phyloP scores from a whole-genome alignment of 768 basidiomycete genomes.

The Psilocybe azurescens region DNA sequence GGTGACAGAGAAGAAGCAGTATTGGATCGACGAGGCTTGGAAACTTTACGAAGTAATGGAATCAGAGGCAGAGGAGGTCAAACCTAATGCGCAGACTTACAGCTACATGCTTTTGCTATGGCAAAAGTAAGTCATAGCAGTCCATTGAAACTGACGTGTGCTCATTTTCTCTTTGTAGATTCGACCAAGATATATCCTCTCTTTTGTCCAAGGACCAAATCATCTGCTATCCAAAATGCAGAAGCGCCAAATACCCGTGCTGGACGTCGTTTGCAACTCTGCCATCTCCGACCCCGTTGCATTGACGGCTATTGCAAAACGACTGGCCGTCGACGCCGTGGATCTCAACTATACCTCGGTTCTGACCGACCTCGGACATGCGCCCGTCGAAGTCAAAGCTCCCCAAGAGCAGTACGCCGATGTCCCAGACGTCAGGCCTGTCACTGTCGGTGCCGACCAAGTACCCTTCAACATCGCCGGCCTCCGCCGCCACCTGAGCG shows the following conservation, averaged over 20 bases:
- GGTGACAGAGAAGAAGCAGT: constrained; percentile 36
- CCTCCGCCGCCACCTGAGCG: constrained; percentile 70
- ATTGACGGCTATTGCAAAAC: constrained; percentile 56
- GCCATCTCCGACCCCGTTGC: constrained; percentile 58
- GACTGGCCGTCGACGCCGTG: constrained; percentile 65
- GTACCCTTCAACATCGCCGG: constrained; percentile 80
- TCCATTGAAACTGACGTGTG: neutral
- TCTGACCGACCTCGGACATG: constrained; percentile 53
- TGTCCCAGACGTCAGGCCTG: constrained; percentile 69
- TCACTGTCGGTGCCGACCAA: constrained; percentile 37
- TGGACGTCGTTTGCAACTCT: constrained; percentile 62
- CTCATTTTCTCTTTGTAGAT: neutral
- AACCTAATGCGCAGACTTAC: constrained; percentile 65
- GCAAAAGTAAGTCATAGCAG: constrained; percentile 47
- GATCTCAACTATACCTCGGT: constrained; percentile 54
- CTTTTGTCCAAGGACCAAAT: constrained; percentile 20
- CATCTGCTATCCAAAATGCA: constrained; percentile 51
- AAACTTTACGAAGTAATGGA: constrained; percentile 65
- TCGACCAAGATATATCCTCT: constrained; percentile 1
- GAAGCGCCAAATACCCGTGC: constrained; percentile 52
- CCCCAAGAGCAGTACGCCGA: constrained; percentile 44
- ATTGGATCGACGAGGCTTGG: constrained; percentile 72
- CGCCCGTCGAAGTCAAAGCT: constrained; percentile 48
- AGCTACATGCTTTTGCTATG: constrained; percentile 69
- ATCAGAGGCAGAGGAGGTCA: constrained; percentile 45